These are phyloP conservation scores for Aspergillus niger DNA, from an alignment of 2,329 filamentous ascomycete species.

Conservation along the genomic window DNA sequence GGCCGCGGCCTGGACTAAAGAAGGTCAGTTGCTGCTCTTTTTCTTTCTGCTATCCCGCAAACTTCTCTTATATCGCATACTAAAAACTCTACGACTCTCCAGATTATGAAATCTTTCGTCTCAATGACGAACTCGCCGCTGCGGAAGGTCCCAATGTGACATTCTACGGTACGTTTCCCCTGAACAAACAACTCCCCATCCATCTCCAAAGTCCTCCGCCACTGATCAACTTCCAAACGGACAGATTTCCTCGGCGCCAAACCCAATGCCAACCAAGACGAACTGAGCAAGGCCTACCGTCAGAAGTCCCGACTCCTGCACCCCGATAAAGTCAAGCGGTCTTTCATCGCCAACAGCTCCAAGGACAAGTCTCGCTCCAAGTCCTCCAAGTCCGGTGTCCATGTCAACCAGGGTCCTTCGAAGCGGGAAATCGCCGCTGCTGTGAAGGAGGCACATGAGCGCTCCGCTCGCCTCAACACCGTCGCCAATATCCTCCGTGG, in stretches of 20 bases:
- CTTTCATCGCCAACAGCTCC: slow-evolving; percentile 71
- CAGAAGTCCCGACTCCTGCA: slow-evolving; percentile 81
- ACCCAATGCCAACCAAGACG: slow-evolving; percentile 73
- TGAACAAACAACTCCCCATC: not conserved
- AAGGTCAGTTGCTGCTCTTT: slow-evolving; percentile 60
- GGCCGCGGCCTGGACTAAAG: slow-evolving; percentile 79
- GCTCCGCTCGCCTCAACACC: slow-evolving; percentile 80
- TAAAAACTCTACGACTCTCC: slow-evolving; percentile 8
- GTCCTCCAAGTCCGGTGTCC: slow-evolving; percentile 61
- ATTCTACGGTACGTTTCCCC: slow-evolving; percentile 69
- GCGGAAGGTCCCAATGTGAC: slow-evolving; percentile 76
- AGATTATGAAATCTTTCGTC: slow-evolving; percentile 98
- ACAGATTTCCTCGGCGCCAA: slow-evolving; percentile 77
- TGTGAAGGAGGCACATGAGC: slow-evolving; percentile 77
- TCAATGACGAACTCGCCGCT: slow-evolving; percentile 80
- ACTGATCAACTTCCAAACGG: not conserved
- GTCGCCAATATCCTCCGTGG: slow-evolving; percentile 85
- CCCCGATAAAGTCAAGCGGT: slow-evolving; percentile 92
- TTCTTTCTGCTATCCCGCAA: not conserved
- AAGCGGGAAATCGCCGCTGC: slow-evolving; percentile 75
- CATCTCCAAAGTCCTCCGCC: not conserved
- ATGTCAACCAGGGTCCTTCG: slow-evolving; percentile 70
- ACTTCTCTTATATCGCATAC: not conserved
- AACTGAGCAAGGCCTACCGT: slow-evolving; percentile 92
- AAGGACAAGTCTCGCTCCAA: slow-evolving; percentile 54